Base-by-base conservation (phyloP, 768 basidiomycete species). In the Kwoniella dendrophila region DNA sequence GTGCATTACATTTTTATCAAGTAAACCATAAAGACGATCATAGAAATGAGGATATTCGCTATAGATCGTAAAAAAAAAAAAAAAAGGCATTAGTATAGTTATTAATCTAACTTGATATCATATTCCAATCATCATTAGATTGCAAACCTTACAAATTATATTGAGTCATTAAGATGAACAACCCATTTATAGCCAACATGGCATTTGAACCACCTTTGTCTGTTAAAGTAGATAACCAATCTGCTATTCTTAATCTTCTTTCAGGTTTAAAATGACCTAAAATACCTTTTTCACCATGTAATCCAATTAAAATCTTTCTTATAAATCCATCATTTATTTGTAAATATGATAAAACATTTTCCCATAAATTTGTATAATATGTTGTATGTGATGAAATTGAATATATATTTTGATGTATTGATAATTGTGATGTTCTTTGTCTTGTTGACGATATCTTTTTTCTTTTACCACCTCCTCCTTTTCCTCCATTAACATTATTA, bases 31-130 rank as follows among this genome's bases (percentile, higher is more conserved):
- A 1, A 99, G 84, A 4, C 89, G 87, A 5, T 87, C 89, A 81
- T 96, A 99, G 80, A 99, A 97, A 11, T 87, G 88, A 2, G 96
- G 94, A 73, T 95, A 98, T 72, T 99, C 96, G 10, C 95, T 97
- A 49, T n/a, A 29, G 38, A 14, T 2, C 12, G 49, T 55, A 45
- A 6, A 57, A 3, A 48, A 38, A 54, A 56, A 54, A n/a, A n/a
- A n/a, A n/a, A n/a, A n/a, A n/a, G n/a, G n/a, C n/a, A n/a, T n/a
- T n/a, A n/a, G n/a, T n/a, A n/a, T n/a, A n/a, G n/a, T n/a, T n/a
- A n/a, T n/a, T n/a, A n/a, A n/a, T n/a, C n/a, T n/a, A n/a, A n/a
- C n/a, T n/a, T n/a, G n/a, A n/a, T n/a, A n/a, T n/a, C n/a, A n/a
- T n/a, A n/a, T n/a, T n/a, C n/a, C n/a, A n/a, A 70, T 18, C 14